Evolutionary conservation across 2,329 filamentous ascomycete genomes (phyloP), one percentile per base, ranked within the genome.

Genomic region (Leptographium lundbergii): DNA sequence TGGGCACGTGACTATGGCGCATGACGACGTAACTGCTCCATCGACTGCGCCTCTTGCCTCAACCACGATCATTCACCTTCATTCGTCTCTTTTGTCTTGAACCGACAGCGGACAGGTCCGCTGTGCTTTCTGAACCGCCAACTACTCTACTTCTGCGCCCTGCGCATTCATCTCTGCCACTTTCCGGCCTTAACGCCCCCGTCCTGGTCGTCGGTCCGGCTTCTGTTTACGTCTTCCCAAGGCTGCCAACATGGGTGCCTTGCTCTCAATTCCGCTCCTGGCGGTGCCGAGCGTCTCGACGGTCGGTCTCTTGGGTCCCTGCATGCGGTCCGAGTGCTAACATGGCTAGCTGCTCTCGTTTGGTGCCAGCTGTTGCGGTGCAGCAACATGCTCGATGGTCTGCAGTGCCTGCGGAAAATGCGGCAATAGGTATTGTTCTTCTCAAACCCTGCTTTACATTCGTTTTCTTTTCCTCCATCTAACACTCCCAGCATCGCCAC

Each of bases 361-460:
- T 61, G 66, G 68, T 91, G 90, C 88, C 63, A 96, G 91, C 68
- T 99, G 94, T 75, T 99, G 94, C 71, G 94, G 94, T 69, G 94
- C 94, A 32, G 91, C 94, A 53, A 96, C 94, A 57, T 97, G 92
- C 75, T 95, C 91, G 66, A 92, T 94, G 71, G 87, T 97, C 55
- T 97, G 91, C 76, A 94, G 88, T 71, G 89, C 91, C 14, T 99
- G 92, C 70, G 92, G 94, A 57, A 97, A 96, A 72, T 97, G 92
- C 74, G 89, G 91, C 67, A 97, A 96, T 78, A 95, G 89, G 88
- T 91, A 73, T n/a, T n/a, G n/a, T n/a, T n/a, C n/a, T n/a, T n/a
- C n/a, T n/a, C n/a, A n/a, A n/a, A n/a, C n/a, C n/a, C n/a, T n/a
- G n/a, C n/a, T n/a, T n/a, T n/a, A n/a, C n/a, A 63, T 71, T 22